phyloP scores from a whole-genome alignment of 192 early-diverging fungal species.

The Blastocladiella britannica region DNA sequence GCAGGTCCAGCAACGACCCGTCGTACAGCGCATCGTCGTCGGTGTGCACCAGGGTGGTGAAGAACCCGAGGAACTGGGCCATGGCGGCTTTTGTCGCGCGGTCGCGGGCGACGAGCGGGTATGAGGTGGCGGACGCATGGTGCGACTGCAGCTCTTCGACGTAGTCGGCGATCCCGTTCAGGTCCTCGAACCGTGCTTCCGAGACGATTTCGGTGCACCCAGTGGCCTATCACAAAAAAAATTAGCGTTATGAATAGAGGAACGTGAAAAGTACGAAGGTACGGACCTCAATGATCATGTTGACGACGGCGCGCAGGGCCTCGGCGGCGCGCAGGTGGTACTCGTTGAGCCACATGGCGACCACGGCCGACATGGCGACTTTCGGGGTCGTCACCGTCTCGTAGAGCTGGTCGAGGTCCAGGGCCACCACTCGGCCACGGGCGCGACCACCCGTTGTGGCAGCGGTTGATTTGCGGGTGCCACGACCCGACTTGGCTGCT shows the following conservation, averaged over 20 bases:
- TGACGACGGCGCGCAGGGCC: not conserved
- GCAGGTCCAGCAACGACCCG: constrained; percentile 30
- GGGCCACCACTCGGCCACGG: not conserved
- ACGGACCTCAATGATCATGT: not conserved
- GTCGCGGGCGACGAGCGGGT: constrained; percentile 10
- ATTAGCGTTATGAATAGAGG: no score
- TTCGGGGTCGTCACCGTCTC: not conserved
- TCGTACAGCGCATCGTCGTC: constrained; percentile 41
- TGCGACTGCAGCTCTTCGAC: constrained; percentile 33
- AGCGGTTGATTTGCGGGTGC: no score
- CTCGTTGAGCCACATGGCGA: not conserved
- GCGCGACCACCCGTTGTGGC: no score
- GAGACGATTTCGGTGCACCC: constrained; percentile 30
- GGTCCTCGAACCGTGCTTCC: constrained; percentile 22
- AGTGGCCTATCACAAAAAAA: constrained; percentile 21
- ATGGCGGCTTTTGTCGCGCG: constrained; percentile 39
- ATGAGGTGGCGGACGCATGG: not conserved
- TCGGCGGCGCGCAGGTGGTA: not conserved
- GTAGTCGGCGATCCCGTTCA: constrained; percentile 26
- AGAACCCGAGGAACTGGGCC: constrained; percentile 52
- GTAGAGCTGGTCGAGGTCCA: not conserved
- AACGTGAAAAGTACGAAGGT: no score
- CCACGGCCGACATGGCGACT: not conserved
- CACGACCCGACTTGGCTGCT: no score
- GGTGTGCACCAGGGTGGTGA: constrained; percentile 24